Evolutionary conservation across 495 filamentous ascomycete genomes (phyloP), one percentile per base, ranked within the genome.

Genomic region (Aspergillus incahuasiensis): DNA sequence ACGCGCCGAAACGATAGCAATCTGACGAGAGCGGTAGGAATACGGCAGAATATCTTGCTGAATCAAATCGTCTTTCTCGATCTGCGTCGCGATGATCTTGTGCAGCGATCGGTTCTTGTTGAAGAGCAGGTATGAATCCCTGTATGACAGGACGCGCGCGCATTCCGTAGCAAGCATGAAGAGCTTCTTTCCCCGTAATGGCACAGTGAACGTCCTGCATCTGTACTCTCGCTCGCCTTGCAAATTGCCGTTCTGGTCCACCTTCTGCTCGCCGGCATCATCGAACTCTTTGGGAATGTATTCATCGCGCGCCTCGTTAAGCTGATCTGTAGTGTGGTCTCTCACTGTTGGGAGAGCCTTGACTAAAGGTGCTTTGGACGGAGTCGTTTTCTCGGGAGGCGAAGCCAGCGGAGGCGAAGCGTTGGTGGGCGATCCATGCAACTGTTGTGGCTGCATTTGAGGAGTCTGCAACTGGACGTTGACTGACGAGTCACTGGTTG

Each of bases 151-250:
- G 6, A 97, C 92, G 48, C 94, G 82, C 9, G 95, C 94, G 68
- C 95, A 99, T 74, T 99, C 94, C 34, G 94, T 99, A 42, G 94
- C 94, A 40, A 97, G 82, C 94, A 99, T 99, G 69, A 97, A 99
- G 9, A 97, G 78, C 71, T 99, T 99, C 45, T 90, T 85, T 2
- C 89, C 90, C 51, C 95, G 81, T 58, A 91, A 82, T 12, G 92
- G 92, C 11, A 99, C 94, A 54, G 85, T 83, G 66, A 99, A 99
- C 0, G 92, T 97, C 54, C 92, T 80, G 69, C 92, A 97, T 63
- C 89, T 85, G 67, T 96, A 99, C 63, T 96, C 88, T 57, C 95
- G 85, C 19, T 81, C 84, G 60, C 89, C 91, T 41, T 87, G 79
- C 15, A 88, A 82, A 65, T 92, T 84, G 18, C 95, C 95, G 58